Percentiles rank a stretch among this genome's conserved stretches.
phyloP scores from a whole-genome alignment of 306 rosid species.

The Glycyrrhiza uralensis region DNA sequence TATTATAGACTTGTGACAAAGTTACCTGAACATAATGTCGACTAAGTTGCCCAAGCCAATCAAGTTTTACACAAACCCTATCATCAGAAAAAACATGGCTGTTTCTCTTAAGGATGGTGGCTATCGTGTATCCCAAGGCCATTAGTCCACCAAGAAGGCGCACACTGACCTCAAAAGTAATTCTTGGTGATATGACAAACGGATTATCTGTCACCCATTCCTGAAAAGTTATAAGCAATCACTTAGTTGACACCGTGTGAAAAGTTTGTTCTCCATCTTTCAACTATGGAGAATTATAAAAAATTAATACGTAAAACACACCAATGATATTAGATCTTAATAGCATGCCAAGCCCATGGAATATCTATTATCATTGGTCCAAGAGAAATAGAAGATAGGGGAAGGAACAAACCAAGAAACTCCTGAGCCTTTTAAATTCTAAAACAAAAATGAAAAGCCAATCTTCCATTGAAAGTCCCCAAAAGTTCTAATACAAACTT shows the following conservation, averaged over 20 bases:
- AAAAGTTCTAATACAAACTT: neutral
- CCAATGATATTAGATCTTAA: constrained; percentile 15
- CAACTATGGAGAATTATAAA: constrained; percentile 5
- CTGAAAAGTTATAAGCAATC: constrained; percentile 44
- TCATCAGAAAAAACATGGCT: constrained; percentile 84
- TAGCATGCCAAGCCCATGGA: neutral
- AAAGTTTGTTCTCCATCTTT: neutral
- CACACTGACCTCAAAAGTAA: constrained; percentile 98
- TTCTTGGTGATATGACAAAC: constrained; percentile 96
- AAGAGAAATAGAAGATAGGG: neutral
- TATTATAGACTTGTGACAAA: neutral
- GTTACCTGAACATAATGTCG: constrained; percentile 91
- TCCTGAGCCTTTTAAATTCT: neutral
- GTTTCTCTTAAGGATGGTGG: constrained; percentile 87
- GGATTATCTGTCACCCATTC: constrained; percentile 99
- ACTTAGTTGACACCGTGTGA: constrained; percentile 3
- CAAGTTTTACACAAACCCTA: constrained; percentile 74
- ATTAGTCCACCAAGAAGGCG: constrained; percentile 98
- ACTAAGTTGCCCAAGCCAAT: constrained; percentile 92
- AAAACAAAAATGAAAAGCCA: neutral
- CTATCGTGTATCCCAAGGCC: constrained; percentile 99
- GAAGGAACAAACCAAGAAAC: neutral
- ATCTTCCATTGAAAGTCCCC: neutral
- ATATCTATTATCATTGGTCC: neutral
- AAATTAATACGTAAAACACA: neutral